phyloP scores from a whole-genome alignment of 129 eudicot genomes.

The Scalesia atractyloides region DNA sequence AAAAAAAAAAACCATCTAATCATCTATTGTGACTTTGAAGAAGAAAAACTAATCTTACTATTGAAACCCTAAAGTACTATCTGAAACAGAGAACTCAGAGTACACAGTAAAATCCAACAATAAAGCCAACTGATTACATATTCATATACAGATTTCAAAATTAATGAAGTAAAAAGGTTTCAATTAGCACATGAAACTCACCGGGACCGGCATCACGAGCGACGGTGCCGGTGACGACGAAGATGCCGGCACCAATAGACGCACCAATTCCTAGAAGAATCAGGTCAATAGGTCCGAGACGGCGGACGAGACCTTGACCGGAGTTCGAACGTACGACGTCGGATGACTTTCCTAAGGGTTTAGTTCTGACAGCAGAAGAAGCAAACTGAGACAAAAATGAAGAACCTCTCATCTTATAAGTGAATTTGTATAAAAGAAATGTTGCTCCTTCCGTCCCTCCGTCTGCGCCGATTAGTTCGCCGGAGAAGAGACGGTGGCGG shows the following conservation, averaged over 20 bases:
- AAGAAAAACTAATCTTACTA: not conserved
- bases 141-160: not conserved
- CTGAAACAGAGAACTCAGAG: not conserved
- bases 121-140: not conserved
- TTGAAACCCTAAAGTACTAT: not conserved
- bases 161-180: not conserved
- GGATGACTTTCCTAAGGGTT: conserved; percentile 51
- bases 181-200: conserved; percentile 14
- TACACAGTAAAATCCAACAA: not conserved
- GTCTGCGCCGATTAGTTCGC: conserved; percentile 10
- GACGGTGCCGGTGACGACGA: conserved; percentile 96
- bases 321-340: conserved; percentile 30
- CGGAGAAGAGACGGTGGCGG: conserved; percentile 10
- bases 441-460: not conserved
- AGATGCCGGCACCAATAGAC: conserved; percentile 98
- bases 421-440: not conserved
- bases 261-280: conserved; percentile 93
- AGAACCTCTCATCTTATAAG: conserved; percentile 24
- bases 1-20: not conserved
- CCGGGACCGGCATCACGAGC: conserved; percentile 98
- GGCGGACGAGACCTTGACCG: conserved; percentile 74
- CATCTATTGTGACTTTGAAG: not conserved
- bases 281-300: conserved; percentile 81
- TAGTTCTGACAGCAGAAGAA: conserved; percentile 73
- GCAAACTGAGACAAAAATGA: conserved; percentile 49